These are phyloP conservation scores for Suillus paluster DNA, from an alignment of 768 basidiomycete genomes.

Conservation along the genomic window DNA sequence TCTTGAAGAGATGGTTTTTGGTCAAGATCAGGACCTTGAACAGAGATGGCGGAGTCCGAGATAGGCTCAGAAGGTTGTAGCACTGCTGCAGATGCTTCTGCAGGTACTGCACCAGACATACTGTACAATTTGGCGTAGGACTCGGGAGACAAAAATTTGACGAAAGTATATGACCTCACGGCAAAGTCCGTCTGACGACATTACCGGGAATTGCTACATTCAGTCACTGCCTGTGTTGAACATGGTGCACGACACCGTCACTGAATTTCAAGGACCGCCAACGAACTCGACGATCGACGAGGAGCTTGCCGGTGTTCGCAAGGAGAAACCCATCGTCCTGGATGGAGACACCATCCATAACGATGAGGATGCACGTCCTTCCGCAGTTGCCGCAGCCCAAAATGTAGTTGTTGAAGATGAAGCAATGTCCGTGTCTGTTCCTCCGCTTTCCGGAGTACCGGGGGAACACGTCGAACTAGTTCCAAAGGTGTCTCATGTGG, in stretches of 20 bases:
- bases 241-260: constrained; percentile 17
- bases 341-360: constrained; percentile 2
- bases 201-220: background rate
- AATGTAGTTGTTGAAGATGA: background rate
- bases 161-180: constrained; percentile 10
- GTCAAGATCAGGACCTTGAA: constrained; percentile 89
- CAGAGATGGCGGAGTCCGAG: constrained; percentile 64
- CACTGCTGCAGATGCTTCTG: constrained; percentile 72
- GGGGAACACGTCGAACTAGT: background rate
- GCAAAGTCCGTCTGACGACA: constrained; percentile 33
- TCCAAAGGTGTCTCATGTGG: background rate
- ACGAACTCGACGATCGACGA: constrained; percentile 19
- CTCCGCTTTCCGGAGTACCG: background rate
- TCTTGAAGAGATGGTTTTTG: constrained; percentile 63
- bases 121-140: constrained; percentile 12
- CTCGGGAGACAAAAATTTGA: constrained; percentile 1
- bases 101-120: constrained; percentile 45
- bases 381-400: background rate
- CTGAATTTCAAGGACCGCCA: constrained; percentile 24
- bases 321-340: constrained; percentile 15
- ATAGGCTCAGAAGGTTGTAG: constrained; percentile 77
- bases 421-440: background rate
- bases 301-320: constrained; percentile 10
- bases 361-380: constrained; percentile 3
- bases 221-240: background rate